Conservation (phyloP, 176 grass and related monocot species). For the Oryza glaberrima region DNA sequence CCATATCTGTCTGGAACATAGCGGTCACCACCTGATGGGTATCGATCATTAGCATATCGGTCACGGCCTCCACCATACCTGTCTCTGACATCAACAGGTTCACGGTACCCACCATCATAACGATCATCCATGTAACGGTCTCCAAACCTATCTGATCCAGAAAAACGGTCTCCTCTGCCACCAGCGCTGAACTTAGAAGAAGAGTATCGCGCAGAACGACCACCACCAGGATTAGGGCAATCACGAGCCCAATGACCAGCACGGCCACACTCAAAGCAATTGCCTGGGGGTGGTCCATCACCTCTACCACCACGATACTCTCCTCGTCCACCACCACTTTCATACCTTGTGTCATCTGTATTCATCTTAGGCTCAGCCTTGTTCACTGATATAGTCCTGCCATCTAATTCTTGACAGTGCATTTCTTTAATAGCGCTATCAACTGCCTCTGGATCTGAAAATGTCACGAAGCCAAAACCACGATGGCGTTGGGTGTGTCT, state of each 20-base stretch:
- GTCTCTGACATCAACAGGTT: slow-evolving; percentile 62
- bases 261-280: slow-evolving; percentile 78
- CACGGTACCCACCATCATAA: slow-evolving; percentile 68
- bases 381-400: slow-evolving; percentile 74
- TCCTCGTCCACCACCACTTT: slow-evolving; percentile 48
- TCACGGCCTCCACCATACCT: slow-evolving; percentile 56
- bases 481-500: slow-evolving; percentile 73
- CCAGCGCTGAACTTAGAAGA: slow-evolving; percentile 58
- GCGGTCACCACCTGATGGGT: slow-evolving; percentile 49
- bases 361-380: slow-evolving; percentile 75
- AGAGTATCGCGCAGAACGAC: slow-evolving; percentile 50
- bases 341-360: slow-evolving; percentile 60
- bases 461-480: slow-evolving; percentile 90
- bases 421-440: slow-evolving; percentile 71
- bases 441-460: slow-evolving; percentile 62
- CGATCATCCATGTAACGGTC: slow-evolving; percentile 65
- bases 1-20: slow-evolving; percentile 59
- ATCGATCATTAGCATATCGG: slow-evolving; percentile 59
- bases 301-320: slow-evolving; percentile 54
- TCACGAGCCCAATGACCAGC: slow-evolving; percentile 76
- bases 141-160: slow-evolving; percentile 60
- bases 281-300: slow-evolving; percentile 70
- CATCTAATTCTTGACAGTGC: slow-evolving; percentile 70
- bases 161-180: slow-evolving; percentile 62
- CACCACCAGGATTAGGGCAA: slow-evolving; percentile 58